phyloP scores from a whole-genome alignment of 169 alveolate genomes.

The Toxoplasma gondii region DNA sequence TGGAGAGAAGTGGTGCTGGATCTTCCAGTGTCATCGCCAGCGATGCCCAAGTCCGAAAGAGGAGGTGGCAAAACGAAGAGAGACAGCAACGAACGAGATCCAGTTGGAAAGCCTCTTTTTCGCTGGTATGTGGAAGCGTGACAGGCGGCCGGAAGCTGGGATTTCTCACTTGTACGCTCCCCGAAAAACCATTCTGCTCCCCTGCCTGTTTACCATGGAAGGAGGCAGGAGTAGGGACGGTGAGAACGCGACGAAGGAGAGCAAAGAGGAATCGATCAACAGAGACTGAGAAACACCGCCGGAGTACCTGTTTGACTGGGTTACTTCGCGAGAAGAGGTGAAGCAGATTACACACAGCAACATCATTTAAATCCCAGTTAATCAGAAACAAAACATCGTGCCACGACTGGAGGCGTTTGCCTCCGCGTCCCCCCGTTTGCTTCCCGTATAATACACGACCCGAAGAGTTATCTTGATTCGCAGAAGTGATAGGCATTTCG shows the following conservation, averaged over 20 bases:
- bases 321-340: neutral
- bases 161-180: neutral
- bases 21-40: neutral
- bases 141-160: neutral
- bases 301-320: neutral
- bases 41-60: conserved; percentile 10
- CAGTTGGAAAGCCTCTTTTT: neutral
- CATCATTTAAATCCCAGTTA: conserved; percentile 18
- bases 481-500: neutral
- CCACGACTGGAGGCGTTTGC: neutral
- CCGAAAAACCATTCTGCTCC: neutral
- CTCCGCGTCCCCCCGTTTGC: neutral
- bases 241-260: neutral
- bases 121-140: neutral
- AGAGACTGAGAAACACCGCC: neutral
- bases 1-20: neutral
- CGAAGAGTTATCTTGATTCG: neutral
- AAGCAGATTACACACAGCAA: neutral
- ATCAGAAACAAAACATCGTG: neutral
- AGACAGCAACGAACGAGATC: neutral
- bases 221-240: neutral
- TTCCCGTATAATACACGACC: neutral
- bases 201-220: neutral
- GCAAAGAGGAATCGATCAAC: conserved; percentile 8
- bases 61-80: neutral